Base-by-base conservation (phyloP, 2,329 filamentous ascomycete species). In the Neophaeococcomyces aloes region DNA sequence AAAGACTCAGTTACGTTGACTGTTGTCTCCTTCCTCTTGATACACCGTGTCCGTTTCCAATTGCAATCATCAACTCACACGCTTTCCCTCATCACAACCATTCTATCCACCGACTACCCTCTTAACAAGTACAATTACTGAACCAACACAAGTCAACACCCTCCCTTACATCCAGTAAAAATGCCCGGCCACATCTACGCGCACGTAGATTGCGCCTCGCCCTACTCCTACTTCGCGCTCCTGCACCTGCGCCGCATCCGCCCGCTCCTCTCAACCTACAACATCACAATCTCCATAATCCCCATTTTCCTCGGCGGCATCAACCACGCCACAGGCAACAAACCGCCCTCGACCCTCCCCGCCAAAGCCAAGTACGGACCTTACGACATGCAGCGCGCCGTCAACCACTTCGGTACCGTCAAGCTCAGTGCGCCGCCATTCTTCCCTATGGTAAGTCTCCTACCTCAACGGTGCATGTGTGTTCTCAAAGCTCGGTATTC, bases 301-400 rank as follows among this genome's bases (percentile, higher is more conserved):
- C 85, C 85, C 11, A 70, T 87, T 40, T 80, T 88, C 56, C 69
- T 89, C 11, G 79, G 77, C 19, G 81, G 72, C 35, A 75, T 85
- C 56, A 83, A 79, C 57, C 65, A 68, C 29, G 70, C 66, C 15
- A 72, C 72, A 34, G 76, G 81, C 38, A 89, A 91, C 61, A 76
- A 76, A 51, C 83, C 84, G 0, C 84, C 85, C 1, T 87, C 82
- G 81, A 69, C 69, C 0, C 67, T 84, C 23, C 40, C 78, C 2
- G 78, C 76, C 33, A 88, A 88, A 66, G 78, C 73, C 17, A 60
- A 56, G 1, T 80, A 86, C 56, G 66, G 72, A 38, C 54, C 54
- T 19, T 72, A 65, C 46, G 75, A 79, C 53, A 55, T 55, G 2
- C 54, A 59, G 15, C 64, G 74, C 33, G 70, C 72, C n/a, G 65